Percentiles rank a stretch among this genome's conserved stretches.
Evolutionary conservation across 2,329 filamentous ascomycete species (phyloP).

Genomic region (Neofusicoccum kwambonambiense): DNA sequence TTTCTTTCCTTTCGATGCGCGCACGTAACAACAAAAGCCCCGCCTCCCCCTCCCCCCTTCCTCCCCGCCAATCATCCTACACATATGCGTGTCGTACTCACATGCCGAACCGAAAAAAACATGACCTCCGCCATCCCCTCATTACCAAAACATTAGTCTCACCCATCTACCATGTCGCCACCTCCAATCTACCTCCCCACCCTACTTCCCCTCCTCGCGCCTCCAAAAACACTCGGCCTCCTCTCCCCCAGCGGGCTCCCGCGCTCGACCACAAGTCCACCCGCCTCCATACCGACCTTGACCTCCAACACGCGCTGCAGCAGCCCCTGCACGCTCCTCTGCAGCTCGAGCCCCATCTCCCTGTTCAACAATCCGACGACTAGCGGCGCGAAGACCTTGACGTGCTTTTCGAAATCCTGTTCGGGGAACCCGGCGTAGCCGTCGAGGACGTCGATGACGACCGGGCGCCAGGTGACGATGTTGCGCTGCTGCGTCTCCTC

Average conservation of each 20-base stretch:
- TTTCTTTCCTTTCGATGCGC: too few relatives aligned
- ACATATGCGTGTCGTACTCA: too few relatives aligned
- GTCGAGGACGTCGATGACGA: slow-evolving; percentile 94
- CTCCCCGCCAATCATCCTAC: too few relatives aligned
- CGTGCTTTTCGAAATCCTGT: slow-evolving; percentile 77
- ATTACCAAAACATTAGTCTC: too few relatives aligned
- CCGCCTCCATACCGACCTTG: slow-evolving; percentile 11
- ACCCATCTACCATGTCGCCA: too few relatives aligned
- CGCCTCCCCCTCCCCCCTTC: too few relatives aligned
- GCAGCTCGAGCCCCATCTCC: slow-evolving; percentile 77
- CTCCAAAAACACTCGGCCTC: slow-evolving; percentile 13
- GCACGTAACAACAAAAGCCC: too few relatives aligned
- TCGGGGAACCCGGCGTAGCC: slow-evolving; percentile 83
- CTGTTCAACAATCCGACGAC: slow-evolving; percentile 78
- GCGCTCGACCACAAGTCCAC: background rate
- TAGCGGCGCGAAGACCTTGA: slow-evolving; percentile 82
- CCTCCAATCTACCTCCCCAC: background rate
- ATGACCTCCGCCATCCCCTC: too few relatives aligned
- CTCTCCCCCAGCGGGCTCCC: slow-evolving; percentile 1
- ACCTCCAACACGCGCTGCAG: slow-evolving; percentile 77
- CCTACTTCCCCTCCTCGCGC: slow-evolving; percentile 5
- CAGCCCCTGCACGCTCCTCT: slow-evolving; percentile 73
- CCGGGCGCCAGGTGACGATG: slow-evolving; percentile 93
- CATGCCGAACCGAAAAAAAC: background rate
- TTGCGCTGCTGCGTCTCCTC: slow-evolving; percentile 97